phyloP scores from a whole-genome alignment of 108 stramenopile genomes.

The Cyclotella kingstonii region DNA sequence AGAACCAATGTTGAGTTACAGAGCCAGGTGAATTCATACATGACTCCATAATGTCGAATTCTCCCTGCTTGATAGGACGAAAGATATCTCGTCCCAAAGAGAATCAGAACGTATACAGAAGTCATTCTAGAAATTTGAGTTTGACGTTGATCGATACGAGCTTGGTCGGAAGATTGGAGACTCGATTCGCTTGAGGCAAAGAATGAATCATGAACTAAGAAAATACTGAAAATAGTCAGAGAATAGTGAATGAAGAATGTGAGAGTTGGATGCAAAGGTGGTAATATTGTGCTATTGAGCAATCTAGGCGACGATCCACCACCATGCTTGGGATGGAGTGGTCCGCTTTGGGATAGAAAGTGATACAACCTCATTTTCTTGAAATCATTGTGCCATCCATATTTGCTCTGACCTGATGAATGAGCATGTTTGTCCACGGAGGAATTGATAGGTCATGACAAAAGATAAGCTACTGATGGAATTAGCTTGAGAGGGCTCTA shows the following conservation, averaged over 20 bases:
- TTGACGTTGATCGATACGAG: constrained; percentile 7
- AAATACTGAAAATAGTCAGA: constrained; percentile 29
- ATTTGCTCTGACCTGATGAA: too few relatives aligned
- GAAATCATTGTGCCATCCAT: too few relatives aligned
- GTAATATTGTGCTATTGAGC: not conserved
- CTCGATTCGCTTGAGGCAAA: not conserved
- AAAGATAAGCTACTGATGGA: too few relatives aligned
- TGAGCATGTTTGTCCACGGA: too few relatives aligned
- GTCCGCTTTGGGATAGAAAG: constrained; percentile 49
- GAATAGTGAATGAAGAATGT: constrained; percentile 59
- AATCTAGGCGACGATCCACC: not conserved
- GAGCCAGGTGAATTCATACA: constrained; percentile 72
- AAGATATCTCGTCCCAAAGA: constrained; percentile 46
- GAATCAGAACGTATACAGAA: constrained; percentile 34
- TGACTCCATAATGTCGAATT: constrained; percentile 38
- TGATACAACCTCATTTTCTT: too few relatives aligned
- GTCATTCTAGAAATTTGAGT: constrained; percentile 21
- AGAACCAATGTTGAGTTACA: constrained; percentile 65
- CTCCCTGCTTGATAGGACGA: constrained; percentile 26
- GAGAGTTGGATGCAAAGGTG: constrained; percentile 51
- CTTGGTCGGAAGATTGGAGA: not conserved
- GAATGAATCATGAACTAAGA: constrained; percentile 49
- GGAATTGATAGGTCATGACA: too few relatives aligned
- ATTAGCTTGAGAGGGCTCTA: too few relatives aligned
- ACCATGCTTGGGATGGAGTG: constrained; percentile 50